A percentile compares a stretch with the other conserved stretches of the same genome.
Conservation (phyloP, 2,329 filamentous ascomycete species). For the Periconia sp. region DNA sequence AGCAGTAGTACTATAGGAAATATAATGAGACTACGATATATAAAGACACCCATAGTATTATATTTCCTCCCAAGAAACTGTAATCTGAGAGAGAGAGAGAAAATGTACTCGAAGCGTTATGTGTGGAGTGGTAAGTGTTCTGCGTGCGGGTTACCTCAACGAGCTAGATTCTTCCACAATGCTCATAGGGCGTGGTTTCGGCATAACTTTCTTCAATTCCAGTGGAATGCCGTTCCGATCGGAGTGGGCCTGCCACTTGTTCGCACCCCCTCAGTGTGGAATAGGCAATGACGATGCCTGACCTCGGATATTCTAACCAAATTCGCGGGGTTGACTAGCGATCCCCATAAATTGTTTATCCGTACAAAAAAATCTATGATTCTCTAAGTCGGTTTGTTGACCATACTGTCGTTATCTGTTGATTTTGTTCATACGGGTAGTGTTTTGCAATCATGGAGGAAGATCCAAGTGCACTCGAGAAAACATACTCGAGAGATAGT, state of each 20-base stretch:
- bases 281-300: neutral
- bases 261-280: neutral
- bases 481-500: slow-evolving; percentile 38
- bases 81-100: no score
- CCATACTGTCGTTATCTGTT: neutral
- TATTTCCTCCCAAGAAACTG: no score
- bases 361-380: neutral
- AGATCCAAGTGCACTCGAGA: slow-evolving; percentile 28
- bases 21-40: no score
- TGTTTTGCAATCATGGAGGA: slow-evolving; percentile 17
- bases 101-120: no score
- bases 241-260: neutral
- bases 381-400: neutral
- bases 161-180: no score
- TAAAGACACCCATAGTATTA: no score
- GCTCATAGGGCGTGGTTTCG: no score
- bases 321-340: neutral
- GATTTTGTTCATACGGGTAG: neutral
- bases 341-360: neutral
- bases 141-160: no score
- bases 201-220: neutral
- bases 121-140: no score
- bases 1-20: no score
- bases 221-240: neutral
- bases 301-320: neutral